These are phyloP conservation scores for Mucor mucedo DNA, from an alignment of 371 early-diverging fungal genomes.

Conservation along the genomic window DNA sequence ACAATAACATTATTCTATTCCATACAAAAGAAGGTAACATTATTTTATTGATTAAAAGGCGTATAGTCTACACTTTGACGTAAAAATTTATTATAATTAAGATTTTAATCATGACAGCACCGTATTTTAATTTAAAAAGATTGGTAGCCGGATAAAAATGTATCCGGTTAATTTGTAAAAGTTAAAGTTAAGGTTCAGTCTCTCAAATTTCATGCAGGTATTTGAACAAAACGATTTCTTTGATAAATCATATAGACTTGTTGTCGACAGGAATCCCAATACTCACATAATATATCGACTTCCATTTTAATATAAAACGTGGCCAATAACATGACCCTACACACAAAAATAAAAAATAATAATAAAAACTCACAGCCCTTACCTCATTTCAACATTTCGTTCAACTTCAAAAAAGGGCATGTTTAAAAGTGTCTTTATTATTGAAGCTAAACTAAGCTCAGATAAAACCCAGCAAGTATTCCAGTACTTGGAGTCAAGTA, in stretches of 20 bases:
- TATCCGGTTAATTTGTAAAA: no score
- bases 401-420: neutral
- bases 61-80: no score
- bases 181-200: no score
- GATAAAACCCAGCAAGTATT: neutral
- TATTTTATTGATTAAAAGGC: no score
- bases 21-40: no score
- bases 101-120: no score
- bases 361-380: neutral
- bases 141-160: no score
- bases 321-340: slow-evolving; percentile 8
- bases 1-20: no score
- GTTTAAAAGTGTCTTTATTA: neutral
- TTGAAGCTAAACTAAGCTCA: neutral
- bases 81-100: no score
- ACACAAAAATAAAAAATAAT: neutral
- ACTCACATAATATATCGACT: neutral
- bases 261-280: slow-evolving; percentile 3
- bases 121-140: no score
- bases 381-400: neutral
- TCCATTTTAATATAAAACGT: neutral
- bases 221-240: no score
- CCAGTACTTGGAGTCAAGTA: neutral
- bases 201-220: no score
- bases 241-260: neutral